Conservation (phyloP, 768 basidiomycete species). For the Phallus indusiatus region DNA sequence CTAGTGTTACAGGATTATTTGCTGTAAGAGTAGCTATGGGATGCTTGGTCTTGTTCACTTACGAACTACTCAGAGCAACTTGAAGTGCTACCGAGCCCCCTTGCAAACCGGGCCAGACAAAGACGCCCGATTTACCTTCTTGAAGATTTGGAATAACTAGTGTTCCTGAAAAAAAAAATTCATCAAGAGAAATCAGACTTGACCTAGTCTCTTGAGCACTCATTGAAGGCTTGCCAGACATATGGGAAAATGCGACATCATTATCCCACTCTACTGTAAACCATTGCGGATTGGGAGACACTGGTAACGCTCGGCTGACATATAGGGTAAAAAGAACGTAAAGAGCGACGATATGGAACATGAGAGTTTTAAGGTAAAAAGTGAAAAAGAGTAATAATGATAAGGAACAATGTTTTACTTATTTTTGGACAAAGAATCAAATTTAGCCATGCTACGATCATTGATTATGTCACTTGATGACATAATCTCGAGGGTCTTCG, state of each 20-base stretch:
- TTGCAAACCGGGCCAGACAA: conserved; percentile 6
- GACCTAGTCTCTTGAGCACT: not conserved
- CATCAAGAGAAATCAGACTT: not conserved
- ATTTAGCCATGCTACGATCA: not conserved
- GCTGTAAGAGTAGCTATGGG: not conserved
- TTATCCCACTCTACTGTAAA: conserved; percentile 9
- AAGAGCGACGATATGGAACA: not conserved
- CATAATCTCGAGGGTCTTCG: not conserved
- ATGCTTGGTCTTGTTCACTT: not conserved
- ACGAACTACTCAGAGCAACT: not conserved
- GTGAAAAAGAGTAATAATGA: not conserved
- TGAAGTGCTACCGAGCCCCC: not conserved
- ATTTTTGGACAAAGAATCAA: not conserved
- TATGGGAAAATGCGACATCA: not conserved
- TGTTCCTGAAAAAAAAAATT: not conserved
- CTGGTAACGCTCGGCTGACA: not conserved
- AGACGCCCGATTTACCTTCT: not conserved
- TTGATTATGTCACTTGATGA: not conserved
- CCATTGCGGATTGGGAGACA: not conserved
- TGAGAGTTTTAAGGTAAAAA: not conserved
- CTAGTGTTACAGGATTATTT: not conserved
- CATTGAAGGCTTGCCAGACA: not conserved
- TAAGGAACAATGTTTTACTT: not conserved
- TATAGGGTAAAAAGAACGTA: not conserved
- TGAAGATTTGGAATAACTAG: conserved; percentile 2